Evolutionary conservation across 2,329 filamentous ascomycete genomes (phyloP), one percentile per base, ranked within the genome.

Genomic region (Fusarium hainanense): DNA sequence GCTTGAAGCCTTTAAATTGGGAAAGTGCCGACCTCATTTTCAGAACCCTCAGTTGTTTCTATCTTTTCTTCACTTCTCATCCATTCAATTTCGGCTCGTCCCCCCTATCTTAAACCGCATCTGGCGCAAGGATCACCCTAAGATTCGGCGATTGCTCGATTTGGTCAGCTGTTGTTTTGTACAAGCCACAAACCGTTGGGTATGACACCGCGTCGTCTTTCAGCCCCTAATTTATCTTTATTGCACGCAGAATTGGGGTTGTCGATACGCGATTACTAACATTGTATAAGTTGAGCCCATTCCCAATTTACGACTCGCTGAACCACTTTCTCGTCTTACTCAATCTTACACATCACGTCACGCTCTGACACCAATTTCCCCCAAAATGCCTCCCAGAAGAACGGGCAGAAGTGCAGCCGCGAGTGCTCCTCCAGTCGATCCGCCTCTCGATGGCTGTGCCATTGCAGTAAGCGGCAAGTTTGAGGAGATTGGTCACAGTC

Each of bases 381-480:
- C 25, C 46, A 69, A 58, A 61, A 75, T 75, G 73, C 54, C 73
- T 20, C 69, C 74, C 14, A 70, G 73, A 12, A 70, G 60, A 32
- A 63, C 73, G 67, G 68, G 50, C 55, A 70, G 73, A 14, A 70
- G 60, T 25, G 61, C 73, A 55, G 68, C 66, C n/a, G 64, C 73
- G 12, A 72, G 69, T 18, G 49, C 73, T 5, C 58, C 74, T 5
- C 58, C 74, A 28, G 73, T 68, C 40, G 63, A 69, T 23, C 68
- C 64, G 28, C 79, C 85, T 0, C 79, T 90, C 6, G 77, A 82
- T 3, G 85, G 83, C 7, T 83, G 79, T 70, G 80, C 80, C 8
- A 80, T 93, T 46, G 86, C 85, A 23, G 76, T 91, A 27, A 89
- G 87, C 59, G 90, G 90, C 63, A 85, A 85, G 7, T 89, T 92